These are phyloP conservation scores for Diphasiastrum complanatum DNA, from an alignment of 83 land plant species.

Conservation along the genomic window DNA sequence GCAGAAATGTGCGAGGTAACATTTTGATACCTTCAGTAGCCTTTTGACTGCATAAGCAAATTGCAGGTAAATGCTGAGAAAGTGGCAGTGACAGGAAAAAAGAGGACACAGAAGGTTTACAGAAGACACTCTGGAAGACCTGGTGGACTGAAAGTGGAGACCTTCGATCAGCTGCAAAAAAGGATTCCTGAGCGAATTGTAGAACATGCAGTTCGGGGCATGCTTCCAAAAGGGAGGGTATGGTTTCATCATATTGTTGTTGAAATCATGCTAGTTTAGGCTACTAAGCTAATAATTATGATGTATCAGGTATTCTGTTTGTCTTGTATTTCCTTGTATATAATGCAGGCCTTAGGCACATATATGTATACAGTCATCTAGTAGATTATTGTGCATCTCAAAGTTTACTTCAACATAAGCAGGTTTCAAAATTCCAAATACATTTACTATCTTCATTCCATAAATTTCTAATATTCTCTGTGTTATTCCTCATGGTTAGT, in stretches of 20 bases:
- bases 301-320: neutral
- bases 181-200: slow-evolving; percentile 91
- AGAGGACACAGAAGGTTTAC: slow-evolving; percentile 78
- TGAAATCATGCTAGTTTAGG: too few species aligned
- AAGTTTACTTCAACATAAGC: neutral
- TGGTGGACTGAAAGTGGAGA: slow-evolving; percentile 85
- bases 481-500: too few species aligned
- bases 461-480: too few species aligned
- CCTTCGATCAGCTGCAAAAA: slow-evolving; percentile 78
- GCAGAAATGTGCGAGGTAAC: too few species aligned
- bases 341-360: neutral
- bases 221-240: slow-evolving; percentile 93
- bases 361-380: neutral
- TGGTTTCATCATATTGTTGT: slow-evolving; percentile 7
- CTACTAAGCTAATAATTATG: neutral
- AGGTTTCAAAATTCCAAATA: neutral
- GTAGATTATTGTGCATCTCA: neutral
- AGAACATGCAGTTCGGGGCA: slow-evolving; percentile 93
- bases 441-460: too few species aligned
- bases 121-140: slow-evolving; percentile 94
- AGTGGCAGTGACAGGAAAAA: slow-evolving; percentile 80
- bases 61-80: slow-evolving; percentile 89
- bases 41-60: too few species aligned
- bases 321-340: neutral
- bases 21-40: too few species aligned